A percentile compares a stretch with the other conserved stretches of the same genome.
These are phyloP conservation scores for Arthroderma sp. DNA, from an alignment of 2,329 filamentous ascomycete genomes.

Conservation along the genomic window DNA sequence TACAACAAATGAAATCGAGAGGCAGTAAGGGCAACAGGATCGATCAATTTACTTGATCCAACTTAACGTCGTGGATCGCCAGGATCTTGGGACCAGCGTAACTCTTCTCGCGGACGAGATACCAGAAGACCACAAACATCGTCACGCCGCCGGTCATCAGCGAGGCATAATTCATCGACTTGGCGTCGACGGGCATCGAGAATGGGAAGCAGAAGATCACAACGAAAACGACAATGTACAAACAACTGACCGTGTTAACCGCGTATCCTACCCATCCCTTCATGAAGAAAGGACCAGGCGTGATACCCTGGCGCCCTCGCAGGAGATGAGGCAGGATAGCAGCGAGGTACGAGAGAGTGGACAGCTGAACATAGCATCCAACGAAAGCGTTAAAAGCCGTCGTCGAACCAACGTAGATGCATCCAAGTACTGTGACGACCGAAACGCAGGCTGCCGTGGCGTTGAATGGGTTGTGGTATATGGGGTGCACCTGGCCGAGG, in stretches of 20 bases:
- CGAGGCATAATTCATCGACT: constrained; percentile 44
- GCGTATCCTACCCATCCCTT: constrained; percentile 37
- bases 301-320: constrained; percentile 41
- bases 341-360: constrained; percentile 43
- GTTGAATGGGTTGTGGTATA: constrained; percentile 47
- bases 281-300: constrained; percentile 43
- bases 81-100: constrained; percentile 24
- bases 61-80: not conserved
- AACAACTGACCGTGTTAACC: constrained; percentile 40
- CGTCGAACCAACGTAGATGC: constrained; percentile 44
- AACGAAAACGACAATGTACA: constrained; percentile 45
- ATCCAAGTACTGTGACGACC: constrained; percentile 43
- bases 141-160: constrained; percentile 43
- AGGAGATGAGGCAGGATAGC: constrained; percentile 43
- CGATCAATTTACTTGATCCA: not conserved
- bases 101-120: constrained; percentile 24
- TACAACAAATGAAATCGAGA: not conserved
- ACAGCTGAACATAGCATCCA: constrained; percentile 47
- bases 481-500: constrained; percentile 42
- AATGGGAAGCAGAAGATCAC: constrained; percentile 51
- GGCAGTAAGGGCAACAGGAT: not conserved
- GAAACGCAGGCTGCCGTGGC: constrained; percentile 45
- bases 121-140: constrained; percentile 40
- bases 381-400: constrained; percentile 48
- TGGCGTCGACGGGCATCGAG: constrained; percentile 34